Percentiles rank a stretch among this genome's conserved stretches.
Evolutionary conservation across 2,329 filamentous ascomycete species (phyloP).

Genomic region (Exutisphaerella laricina): DNA sequence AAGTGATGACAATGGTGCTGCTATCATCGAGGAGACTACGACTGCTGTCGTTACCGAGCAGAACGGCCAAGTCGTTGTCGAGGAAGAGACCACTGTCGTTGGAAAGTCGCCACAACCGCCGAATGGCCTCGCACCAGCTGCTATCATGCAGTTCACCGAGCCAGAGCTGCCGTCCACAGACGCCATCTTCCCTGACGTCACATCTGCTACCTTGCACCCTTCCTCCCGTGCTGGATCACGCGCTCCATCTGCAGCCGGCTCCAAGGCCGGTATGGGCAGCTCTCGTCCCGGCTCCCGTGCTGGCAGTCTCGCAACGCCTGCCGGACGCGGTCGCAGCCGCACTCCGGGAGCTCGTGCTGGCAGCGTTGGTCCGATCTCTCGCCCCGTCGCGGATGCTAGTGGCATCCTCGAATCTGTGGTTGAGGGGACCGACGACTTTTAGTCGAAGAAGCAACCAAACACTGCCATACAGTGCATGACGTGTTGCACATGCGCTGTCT

Average conservation of each 20-base stretch:
- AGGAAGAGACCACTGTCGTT: constrained; percentile 35
- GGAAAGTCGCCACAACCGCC: constrained; percentile 5
- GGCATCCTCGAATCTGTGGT: neutral
- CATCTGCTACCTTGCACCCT: constrained; percentile 7
- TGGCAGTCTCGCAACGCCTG: constrained; percentile 10
- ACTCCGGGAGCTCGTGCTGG: constrained; percentile 15
- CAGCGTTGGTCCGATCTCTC: constrained; percentile 5
- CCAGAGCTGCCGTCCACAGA: constrained; percentile 13
- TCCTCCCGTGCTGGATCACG: constrained; percentile 17
- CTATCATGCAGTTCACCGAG: constrained; percentile 8
- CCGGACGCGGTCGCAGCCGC: constrained; percentile 13
- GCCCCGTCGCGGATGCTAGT: constrained; percentile 4
- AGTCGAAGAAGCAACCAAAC: too few species aligned
- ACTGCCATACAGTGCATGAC: too few species aligned
- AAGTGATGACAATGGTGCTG: neutral
- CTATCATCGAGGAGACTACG: constrained; percentile 1
- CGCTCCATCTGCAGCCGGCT: constrained; percentile 9
- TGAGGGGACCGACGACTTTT: neutral
- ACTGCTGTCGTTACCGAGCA: constrained; percentile 5
- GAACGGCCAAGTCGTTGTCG: constrained; percentile 22
- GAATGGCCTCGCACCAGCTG: constrained; percentile 5
- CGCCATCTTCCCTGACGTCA: constrained; percentile 10
- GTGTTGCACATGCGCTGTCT: too few species aligned
- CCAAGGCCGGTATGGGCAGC: constrained; percentile 1
- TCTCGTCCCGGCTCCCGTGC: constrained; percentile 15